Conservation (phyloP, 1,284 basidiomycete genomes). For the Cutaneotrichosporon curvatum region DNA sequence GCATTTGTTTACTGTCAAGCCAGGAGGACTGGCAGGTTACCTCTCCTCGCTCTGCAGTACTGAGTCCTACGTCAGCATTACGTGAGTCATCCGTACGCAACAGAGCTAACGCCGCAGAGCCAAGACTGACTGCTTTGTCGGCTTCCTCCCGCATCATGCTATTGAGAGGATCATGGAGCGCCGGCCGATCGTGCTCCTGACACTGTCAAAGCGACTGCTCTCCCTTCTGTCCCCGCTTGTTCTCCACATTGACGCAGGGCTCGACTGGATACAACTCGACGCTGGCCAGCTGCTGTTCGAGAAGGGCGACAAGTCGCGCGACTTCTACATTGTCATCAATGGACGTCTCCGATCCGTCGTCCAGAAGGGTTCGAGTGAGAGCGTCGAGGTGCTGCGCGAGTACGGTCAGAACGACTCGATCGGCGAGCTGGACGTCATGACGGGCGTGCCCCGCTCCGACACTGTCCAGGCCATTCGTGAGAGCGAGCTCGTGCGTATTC, state of each 20-base stretch:
- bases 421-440: conserved; percentile 92
- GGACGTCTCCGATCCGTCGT: conserved; percentile 80
- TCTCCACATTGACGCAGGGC: conserved; percentile 89
- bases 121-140: conserved; percentile 95
- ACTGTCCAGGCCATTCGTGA: conserved; percentile 98
- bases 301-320: conserved; percentile 79
- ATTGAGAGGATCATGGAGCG: conserved; percentile 86
- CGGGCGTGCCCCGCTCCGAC: conserved; percentile 74
- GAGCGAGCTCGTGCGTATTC: conserved; percentile 96
- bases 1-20: conserved; percentile 85
- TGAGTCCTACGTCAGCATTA: conserved; percentile 90
- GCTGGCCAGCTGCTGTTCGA: conserved; percentile 88
- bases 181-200: conserved; percentile 87
- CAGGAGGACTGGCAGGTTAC: conserved; percentile 97
- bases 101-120: conserved; percentile 52
- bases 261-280: conserved; percentile 97
- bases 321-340: conserved; percentile 98
- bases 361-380: conserved; percentile 54
- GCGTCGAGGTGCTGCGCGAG: conserved; percentile 76
- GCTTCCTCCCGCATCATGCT: conserved; percentile 81
- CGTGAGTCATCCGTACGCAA: conserved; percentile 14
- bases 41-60: conserved; percentile 88
- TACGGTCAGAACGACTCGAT: conserved; percentile 77
- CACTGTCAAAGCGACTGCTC: conserved; percentile 90
- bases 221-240: conserved; percentile 94